Conservation (phyloP, 345 rosid species). For the Populus ilicifolia region DNA sequence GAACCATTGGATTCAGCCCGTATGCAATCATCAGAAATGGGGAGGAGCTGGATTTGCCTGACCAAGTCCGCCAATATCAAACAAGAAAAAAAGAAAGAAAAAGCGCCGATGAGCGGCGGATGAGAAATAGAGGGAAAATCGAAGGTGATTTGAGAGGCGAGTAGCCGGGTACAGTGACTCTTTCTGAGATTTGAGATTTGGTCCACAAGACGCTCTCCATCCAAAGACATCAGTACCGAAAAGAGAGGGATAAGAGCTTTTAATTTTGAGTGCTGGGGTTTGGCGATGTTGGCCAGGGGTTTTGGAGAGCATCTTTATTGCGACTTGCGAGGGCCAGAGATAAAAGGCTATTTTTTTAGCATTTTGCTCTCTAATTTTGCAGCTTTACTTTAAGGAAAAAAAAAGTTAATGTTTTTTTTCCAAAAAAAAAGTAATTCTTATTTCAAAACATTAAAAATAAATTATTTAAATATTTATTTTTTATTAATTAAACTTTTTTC, state of each 20-base stretch:
- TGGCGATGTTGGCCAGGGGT: background rate
- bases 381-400: too few relatives aligned
- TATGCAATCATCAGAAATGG: conserved; percentile 56
- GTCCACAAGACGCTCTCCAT: conserved; percentile 62
- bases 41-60: conserved; percentile 55
- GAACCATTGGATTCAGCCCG: conserved; percentile 79
- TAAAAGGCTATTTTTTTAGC: too few relatives aligned
- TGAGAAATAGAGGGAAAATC: conserved; percentile 40
- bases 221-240: conserved; percentile 33
- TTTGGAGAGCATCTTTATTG: too few relatives aligned
- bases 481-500: too few relatives aligned
- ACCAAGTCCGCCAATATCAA: conserved; percentile 80
- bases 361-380: too few relatives aligned
- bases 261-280: background rate
- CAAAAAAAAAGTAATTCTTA: too few relatives aligned
- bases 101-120: conserved; percentile 71
- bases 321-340: too few relatives aligned
- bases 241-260: background rate
- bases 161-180: conserved; percentile 55
- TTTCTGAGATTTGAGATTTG: conserved; percentile 45
- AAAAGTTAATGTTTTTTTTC: too few relatives aligned
- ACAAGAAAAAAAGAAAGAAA: conserved; percentile 6
- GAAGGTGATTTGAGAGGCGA: conserved; percentile 50
- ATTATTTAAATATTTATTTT: too few relatives aligned
- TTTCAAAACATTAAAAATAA: too few relatives aligned